Conservation (phyloP, 1,284 basidiomycete species). For the Cryptococcus sp. region DNA sequence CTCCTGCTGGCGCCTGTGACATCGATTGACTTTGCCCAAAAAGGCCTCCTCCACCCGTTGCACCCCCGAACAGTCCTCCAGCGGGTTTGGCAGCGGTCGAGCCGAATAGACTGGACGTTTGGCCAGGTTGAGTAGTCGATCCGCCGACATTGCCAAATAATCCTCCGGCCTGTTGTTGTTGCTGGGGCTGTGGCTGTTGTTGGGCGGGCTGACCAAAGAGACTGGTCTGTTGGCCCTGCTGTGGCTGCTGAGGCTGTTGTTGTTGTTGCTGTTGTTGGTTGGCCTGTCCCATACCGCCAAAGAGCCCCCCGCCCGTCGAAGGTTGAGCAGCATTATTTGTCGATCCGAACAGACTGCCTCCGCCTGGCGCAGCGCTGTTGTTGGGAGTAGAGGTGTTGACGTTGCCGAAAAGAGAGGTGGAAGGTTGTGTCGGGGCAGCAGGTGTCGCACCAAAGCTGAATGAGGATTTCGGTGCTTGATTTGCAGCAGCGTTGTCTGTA, state of each 20-base stretch:
- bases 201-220: conserved; percentile 6
- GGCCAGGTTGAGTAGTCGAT: conserved; percentile 20
- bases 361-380: background rate
- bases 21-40: conserved; percentile 11
- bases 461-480: background rate
- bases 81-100: conserved; percentile 10
- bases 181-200: background rate
- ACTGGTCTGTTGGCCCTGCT: background rate
- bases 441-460: background rate
- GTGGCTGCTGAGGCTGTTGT: background rate
- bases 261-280: background rate
- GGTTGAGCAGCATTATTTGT: background rate
- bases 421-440: background rate
- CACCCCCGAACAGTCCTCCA: conserved; percentile 10
- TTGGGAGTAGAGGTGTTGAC: background rate
- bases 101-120: conserved; percentile 29
- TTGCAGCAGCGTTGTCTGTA: background rate
- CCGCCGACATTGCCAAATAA: background rate
- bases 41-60: background rate
- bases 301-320: conserved; percentile 3
- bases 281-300: conserved; percentile 5
- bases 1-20: conserved; percentile 14
- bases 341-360: conserved; percentile 8
- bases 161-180: conserved; percentile 3
- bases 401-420: background rate